Base-by-base conservation (phyloP, 305 asterid species). In the Fraxinus nigra region DNA sequence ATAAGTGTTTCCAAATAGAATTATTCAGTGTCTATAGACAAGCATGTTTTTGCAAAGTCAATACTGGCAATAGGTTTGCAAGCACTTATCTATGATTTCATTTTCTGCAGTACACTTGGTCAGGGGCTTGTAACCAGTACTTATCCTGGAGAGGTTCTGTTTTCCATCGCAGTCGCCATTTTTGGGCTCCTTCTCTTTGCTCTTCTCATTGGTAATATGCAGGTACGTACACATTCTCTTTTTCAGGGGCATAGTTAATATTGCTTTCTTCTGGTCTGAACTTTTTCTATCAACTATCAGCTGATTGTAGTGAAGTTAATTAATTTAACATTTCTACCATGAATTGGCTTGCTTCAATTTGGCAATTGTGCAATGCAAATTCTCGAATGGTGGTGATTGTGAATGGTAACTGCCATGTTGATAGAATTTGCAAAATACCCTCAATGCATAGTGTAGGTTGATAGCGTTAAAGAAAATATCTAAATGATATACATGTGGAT, bases 171-270 rank as follows among this genome's bases (percentile, higher is more conserved):
- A 77, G 88, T 94, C 10, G 92, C 93, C 72, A 96, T 96, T 88
- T 86, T 88, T 10, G 98, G 99, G 76, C 98, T 96, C 84, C 91
- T 96, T 79, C 90, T 96, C 75, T 93, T 96, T 82, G 98, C 99
- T 69, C 97, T 96, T 77, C 99, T 96, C 89, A 96, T 96, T 78
- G 99, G 99, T 83, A 96, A 96, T 88, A 96, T 96, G 99, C 99
- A 96, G 99, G 99, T 93, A 43, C 48, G 79, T 70, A 26, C 34
- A 72, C 30, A 14, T 59, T 18, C 11, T 20, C 65, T 74, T 63
- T 79, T 20, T 38, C n/a, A 20, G 37, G 40, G 48, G 72, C 46
- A 4, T 38, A 26, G 9, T 37, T 18, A 48, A 18, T 16, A 43
- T 79, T 37, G 26, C 16, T 20, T 35, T 33, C 16, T 70, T 77